Evolutionary conservation across 2,329 filamentous ascomycete species (phyloP), one percentile per base, ranked within the genome.

Genomic region (Phaeosphaeriaceae sp.): DNA sequence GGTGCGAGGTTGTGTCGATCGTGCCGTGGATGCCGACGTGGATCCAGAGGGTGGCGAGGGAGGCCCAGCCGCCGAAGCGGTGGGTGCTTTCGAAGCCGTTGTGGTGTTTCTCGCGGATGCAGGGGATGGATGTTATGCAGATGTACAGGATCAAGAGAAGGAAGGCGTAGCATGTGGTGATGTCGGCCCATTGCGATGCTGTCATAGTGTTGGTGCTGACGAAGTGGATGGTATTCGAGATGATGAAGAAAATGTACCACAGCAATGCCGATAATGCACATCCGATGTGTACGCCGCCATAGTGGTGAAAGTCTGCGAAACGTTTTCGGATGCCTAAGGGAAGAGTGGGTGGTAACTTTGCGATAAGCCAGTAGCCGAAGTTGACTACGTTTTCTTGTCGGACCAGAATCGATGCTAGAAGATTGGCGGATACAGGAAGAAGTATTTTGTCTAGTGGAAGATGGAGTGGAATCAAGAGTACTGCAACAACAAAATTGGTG

Each of bases 241-340:
- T 61, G 2, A 71, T 64, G 50, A 79, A 74, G 37, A 73, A 50
- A n/a, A 74, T 62, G 59, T 77, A 80, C 79, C 79, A 81, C 15
- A 66, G 36, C 6, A 66, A 54, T 1, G 66, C 62, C 6, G 68
- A 64, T 3, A 72, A 36, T 1, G 69, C 65, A 15, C 61, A 54
- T 20, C 72, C 71, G 28, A 66, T 65, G 38, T 74, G 72, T 2
- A 72, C 43, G 6, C 71, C 70, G 1, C 72, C 72, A 38, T 67
- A 69, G 36, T 64, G 60, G 41, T 73, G 70, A 6, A 70, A 56
- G 40, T 63, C 56, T 21, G 66, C 64, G 13, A 70, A 40, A 2
- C 47, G 15, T 16, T 50, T 59, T 9, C 70, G 65, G 2, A 71
- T 7, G 9, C 52, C 30, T 3, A 72, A 40, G 1, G 70, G 70